These are phyloP conservation scores for Chrysopogon serrulatus DNA, from an alignment of 176 grass and related monocot species.

Conservation along the genomic window DNA sequence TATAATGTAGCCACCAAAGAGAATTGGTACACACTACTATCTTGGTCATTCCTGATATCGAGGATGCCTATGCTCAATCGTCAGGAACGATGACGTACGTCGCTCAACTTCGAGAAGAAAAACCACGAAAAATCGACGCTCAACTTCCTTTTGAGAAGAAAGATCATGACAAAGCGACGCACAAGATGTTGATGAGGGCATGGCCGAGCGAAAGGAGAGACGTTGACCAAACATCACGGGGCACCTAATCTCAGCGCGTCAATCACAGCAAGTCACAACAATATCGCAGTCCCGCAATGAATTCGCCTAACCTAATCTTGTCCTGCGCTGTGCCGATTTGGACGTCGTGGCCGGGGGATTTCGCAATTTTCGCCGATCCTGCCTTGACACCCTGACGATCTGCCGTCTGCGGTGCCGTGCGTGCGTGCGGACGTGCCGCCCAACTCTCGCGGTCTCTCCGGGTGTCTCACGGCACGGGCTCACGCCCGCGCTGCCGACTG, in stretches of 20 bases:
- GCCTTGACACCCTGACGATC: background rate
- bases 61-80: background rate
- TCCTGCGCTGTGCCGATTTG: background rate
- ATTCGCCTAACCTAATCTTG: background rate
- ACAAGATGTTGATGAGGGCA: background rate
- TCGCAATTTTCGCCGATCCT: background rate
- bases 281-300: background rate
- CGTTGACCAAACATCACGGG: background rate
- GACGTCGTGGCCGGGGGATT: background rate
- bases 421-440: background rate
- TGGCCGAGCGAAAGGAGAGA: background rate
- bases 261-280: background rate
- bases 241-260: background rate
- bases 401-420: background rate
- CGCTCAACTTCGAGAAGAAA: background rate
- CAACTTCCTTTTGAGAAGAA: background rate
- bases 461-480: background rate
- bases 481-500: background rate
- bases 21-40: background rate
- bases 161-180: background rate
- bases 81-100: background rate
- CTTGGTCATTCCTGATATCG: background rate
- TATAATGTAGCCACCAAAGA: background rate
- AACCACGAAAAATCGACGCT: background rate
- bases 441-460: background rate